Percentiles rank a stretch among this genome's conserved stretches.
phyloP scores from a whole-genome alignment of 768 basidiomycete genomes.

The Mycena polygramma region DNA sequence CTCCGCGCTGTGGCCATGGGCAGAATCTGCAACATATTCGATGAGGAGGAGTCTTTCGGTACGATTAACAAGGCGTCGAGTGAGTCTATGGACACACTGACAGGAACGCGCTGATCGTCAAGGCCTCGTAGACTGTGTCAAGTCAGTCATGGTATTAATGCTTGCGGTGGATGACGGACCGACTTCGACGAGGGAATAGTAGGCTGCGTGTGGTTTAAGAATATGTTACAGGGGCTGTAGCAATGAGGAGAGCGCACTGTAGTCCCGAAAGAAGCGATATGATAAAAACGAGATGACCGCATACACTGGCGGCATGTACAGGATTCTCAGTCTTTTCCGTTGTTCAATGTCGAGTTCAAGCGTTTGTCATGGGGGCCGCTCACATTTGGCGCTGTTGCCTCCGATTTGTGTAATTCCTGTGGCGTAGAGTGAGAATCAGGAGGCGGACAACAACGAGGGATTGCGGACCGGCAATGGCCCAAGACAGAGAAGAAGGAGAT shows the following conservation, averaged over 20 bases:
- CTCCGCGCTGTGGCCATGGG: constrained; percentile 70
- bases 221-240: background rate
- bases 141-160: constrained; percentile 6
- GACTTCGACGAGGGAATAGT: constrained; percentile 61
- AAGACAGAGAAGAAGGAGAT: constrained; percentile 69
- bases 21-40: constrained; percentile 85
- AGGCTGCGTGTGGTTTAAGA: constrained; percentile 33
- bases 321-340: constrained; percentile 70
- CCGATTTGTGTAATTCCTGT: constrained; percentile 81
- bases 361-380: constrained; percentile 40
- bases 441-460: background rate
- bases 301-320: constrained; percentile 89
- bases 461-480: constrained; percentile 73
- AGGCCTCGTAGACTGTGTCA: constrained; percentile 76
- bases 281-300: constrained; percentile 88
- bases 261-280: constrained; percentile 85
- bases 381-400: constrained; percentile 87
- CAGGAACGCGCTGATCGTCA: constrained; percentile 91
- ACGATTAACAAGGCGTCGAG: constrained; percentile 47
- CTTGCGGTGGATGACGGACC: constrained; percentile 45
- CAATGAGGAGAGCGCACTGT: constrained; percentile 58
- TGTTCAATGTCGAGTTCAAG: too few species aligned
- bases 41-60: constrained; percentile 70
- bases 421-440: background rate
- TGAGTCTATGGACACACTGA: constrained; percentile 48